A percentile compares a stretch with the other conserved stretches of the same genome.
Conservation (phyloP, 352 stramenopile genomes). For the Pythium chondricola region DNA sequence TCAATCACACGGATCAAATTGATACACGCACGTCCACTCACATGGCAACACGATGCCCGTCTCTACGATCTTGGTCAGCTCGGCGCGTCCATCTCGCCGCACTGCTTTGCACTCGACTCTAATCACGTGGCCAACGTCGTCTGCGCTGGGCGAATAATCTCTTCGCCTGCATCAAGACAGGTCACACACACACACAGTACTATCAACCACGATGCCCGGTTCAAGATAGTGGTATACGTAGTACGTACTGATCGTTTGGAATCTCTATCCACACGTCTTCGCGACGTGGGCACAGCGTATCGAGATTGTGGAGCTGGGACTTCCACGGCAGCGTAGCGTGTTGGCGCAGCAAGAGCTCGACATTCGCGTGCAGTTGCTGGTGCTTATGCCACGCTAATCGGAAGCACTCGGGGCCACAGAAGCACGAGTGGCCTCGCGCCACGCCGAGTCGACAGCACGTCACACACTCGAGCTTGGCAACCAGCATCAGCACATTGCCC, state of each 20-base stretch:
- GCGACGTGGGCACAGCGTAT: conserved; percentile 16
- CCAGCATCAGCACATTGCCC: conserved; percentile 32
- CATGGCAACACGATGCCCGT: conserved; percentile 83
- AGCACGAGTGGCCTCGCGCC: conserved; percentile 30
- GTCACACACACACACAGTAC: neutral
- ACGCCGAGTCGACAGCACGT: conserved; percentile 32
- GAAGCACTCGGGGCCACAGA: conserved; percentile 39
- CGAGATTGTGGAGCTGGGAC: conserved; percentile 26
- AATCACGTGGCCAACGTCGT: conserved; percentile 75
- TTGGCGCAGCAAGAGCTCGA: conserved; percentile 8
- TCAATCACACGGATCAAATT: no score
- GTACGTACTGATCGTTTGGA: conserved; percentile 15
- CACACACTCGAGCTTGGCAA: conserved; percentile 42
- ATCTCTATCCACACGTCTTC: conserved; percentile 35
- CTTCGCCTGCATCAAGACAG: conserved; percentile 15
- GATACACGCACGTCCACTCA: conserved; percentile 27
- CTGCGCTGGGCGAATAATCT: conserved; percentile 57
- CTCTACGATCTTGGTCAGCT: conserved; percentile 71
- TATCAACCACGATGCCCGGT: no score
- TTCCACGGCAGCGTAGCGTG: conserved; percentile 26
- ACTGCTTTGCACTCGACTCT: conserved; percentile 72
- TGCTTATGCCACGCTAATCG: conserved; percentile 35
- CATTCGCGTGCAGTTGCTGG: conserved; percentile 30
- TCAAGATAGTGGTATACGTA: neutral
- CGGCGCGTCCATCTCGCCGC: conserved; percentile 37